Conservation (phyloP, 2,329 filamentous ascomycete genomes). For the Trichoderma atrobrunneum region DNA sequence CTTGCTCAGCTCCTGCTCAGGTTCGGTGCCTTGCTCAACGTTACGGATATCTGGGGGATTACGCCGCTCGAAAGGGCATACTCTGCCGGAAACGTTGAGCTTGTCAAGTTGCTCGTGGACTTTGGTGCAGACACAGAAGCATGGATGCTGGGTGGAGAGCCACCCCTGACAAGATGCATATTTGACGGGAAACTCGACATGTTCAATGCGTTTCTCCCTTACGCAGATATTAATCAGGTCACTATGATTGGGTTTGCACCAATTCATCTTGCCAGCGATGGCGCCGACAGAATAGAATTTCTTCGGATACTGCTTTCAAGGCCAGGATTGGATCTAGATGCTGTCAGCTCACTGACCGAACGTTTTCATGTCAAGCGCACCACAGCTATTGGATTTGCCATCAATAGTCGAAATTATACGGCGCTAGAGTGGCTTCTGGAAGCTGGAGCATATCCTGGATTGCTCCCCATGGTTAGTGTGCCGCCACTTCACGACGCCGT, state of each 20-base stretch:
- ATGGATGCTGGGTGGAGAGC: slow-evolving; percentile 9
- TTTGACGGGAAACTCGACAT: slow-evolving; percentile 13
- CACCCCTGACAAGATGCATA: slow-evolving; percentile 18
- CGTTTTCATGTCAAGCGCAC: not conserved
- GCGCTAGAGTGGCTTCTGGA: slow-evolving; percentile 22
- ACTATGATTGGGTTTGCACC: slow-evolving; percentile 12
- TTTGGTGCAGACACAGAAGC: slow-evolving; percentile 21
- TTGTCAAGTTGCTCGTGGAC: slow-evolving; percentile 21
- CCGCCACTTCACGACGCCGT: slow-evolving; percentile 21
- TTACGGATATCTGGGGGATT: slow-evolving; percentile 15
- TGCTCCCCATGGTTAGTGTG: slow-evolving; percentile 10
- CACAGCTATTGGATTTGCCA: slow-evolving; percentile 19
- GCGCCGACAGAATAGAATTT: slow-evolving; percentile 17
- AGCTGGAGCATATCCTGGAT: slow-evolving; percentile 20
- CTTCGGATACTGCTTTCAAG: slow-evolving; percentile 15
- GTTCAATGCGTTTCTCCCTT: slow-evolving; percentile 17
- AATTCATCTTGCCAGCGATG: slow-evolving; percentile 18
- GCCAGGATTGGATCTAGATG: slow-evolving; percentile 11
- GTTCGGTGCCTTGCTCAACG: slow-evolving; percentile 21
- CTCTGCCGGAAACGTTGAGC: not conserved
- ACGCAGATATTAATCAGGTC: slow-evolving; percentile 11
- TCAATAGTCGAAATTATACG: slow-evolving; percentile 13
- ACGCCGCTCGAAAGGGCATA: slow-evolving; percentile 21
- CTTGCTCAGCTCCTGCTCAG: slow-evolving; percentile 19
- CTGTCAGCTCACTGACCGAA: not conserved